Percentiles rank a stretch among this genome's conserved stretches.
Evolutionary conservation across 2,329 filamentous ascomycete genomes (phyloP).

Genomic region (Fusarium sp.): DNA sequence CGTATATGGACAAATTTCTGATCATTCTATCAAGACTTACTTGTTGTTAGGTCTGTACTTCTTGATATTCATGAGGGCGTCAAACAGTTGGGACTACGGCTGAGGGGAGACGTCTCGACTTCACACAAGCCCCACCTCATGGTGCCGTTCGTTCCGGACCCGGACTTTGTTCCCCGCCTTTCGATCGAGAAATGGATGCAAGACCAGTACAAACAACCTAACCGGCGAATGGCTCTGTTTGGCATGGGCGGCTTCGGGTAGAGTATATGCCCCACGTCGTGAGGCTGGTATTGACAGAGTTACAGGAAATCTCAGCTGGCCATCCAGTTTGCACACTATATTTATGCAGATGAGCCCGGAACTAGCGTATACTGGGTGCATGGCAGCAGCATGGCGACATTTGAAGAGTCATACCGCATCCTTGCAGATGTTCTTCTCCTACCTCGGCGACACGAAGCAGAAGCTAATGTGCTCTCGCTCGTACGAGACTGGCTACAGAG

Average conservation of each 20-base stretch:
- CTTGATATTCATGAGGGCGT: not conserved
- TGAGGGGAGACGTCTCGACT: not conserved
- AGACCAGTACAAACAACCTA: conserved; percentile 35
- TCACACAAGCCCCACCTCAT: not conserved
- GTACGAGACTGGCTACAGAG: conserved; percentile 49
- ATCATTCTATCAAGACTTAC: not conserved
- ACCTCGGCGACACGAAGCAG: conserved; percentile 47
- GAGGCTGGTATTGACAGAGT: not conserved
- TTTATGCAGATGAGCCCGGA: conserved; percentile 40
- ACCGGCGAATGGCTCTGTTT: conserved; percentile 42
- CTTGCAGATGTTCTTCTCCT: conserved; percentile 51
- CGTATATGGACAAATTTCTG: not conserved
- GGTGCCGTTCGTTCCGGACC: conserved; percentile 50
- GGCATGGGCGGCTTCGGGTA: conserved; percentile 47
- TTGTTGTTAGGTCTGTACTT: not conserved
- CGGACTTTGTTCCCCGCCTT: conserved; percentile 48
- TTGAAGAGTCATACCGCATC: conserved; percentile 52
- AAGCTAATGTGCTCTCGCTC: conserved; percentile 50
- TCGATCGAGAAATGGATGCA: conserved; percentile 45
- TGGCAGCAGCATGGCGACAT: conserved; percentile 50
- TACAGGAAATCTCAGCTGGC: conserved; percentile 48
- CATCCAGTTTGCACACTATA: conserved; percentile 54
- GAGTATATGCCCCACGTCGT: not conserved
- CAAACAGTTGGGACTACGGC: not conserved
- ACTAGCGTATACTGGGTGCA: conserved; percentile 57